Conservation (phyloP, 2,329 filamentous ascomycete genomes). For the Fusarium brevicatenulatum region DNA sequence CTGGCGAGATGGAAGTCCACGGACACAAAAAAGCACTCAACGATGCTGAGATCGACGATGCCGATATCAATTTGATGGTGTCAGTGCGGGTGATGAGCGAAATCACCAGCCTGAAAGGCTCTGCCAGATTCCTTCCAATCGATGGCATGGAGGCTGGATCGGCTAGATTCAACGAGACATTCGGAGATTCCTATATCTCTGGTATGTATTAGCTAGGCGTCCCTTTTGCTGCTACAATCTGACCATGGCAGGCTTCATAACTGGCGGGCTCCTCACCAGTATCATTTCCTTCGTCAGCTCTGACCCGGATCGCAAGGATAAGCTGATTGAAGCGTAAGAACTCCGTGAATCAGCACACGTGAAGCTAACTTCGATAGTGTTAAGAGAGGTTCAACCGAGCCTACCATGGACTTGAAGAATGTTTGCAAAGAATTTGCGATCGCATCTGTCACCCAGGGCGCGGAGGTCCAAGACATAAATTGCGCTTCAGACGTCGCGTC, state of each 20-base stretch:
- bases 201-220: background rate
- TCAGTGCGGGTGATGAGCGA: slow-evolving; percentile 15
- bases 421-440: background rate
- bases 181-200: slow-evolving; percentile 3
- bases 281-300: slow-evolving; percentile 7
- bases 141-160: background rate
- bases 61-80: slow-evolving; percentile 12
- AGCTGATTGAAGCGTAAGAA: background rate
- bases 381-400: background rate
- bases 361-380: background rate
- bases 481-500: background rate
- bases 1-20: background rate
- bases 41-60: slow-evolving; percentile 6
- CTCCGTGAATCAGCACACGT: rapidly evolving
- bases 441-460: background rate
- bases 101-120: background rate
- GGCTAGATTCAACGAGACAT: background rate
- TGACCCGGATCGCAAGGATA: background rate
- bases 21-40: background rate
- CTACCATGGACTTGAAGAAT: background rate
- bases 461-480: background rate
- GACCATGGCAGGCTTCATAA: background rate
- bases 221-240: rapidly evolving
- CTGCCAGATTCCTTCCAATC: background rate
- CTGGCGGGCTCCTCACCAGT: slow-evolving; percentile 2